Conservation (phyloP, 257 asterid species). For the Plantago major region DNA sequence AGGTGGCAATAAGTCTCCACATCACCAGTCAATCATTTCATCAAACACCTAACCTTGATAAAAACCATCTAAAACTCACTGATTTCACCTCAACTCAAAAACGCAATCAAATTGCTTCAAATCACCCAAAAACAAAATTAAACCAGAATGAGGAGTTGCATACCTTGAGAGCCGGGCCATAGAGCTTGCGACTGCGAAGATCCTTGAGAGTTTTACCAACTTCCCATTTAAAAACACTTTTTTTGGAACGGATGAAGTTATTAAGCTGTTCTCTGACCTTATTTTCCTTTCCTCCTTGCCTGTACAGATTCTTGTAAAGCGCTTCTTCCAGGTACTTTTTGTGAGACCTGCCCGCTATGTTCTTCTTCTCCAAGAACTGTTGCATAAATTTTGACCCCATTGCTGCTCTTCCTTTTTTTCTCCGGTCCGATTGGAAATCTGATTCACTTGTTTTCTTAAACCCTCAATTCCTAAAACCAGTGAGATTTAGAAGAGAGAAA, state of each 20-base stretch:
- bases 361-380: conserved; percentile 62
- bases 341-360: conserved; percentile 50
- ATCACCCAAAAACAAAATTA: no score
- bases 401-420: conserved; percentile 9
- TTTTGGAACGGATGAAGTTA: conserved; percentile 56
- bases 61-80: no score
- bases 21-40: no score
- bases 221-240: conserved; percentile 91
- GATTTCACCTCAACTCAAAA: no score
- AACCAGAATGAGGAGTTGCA: no score
- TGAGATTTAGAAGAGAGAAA: not conserved
- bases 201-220: conserved; percentile 67
- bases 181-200: conserved; percentile 68
- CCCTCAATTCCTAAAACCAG: conserved; percentile 7
- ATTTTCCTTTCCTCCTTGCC: conserved; percentile 65
- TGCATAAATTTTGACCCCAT: conserved; percentile 78
- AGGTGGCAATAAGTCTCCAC: no score
- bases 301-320: conserved; percentile 72
- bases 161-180: conserved; percentile 83
- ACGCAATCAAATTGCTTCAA: not conserved
- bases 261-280: conserved; percentile 53
- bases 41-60: no score
- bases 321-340: conserved; percentile 77
- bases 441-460: conserved; percentile 12
- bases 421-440: not conserved